Evolutionary conservation across 768 basidiomycete species (phyloP), one percentile per base, ranked within the genome.

Genomic region (Candolleomyces efflorescens): DNA sequence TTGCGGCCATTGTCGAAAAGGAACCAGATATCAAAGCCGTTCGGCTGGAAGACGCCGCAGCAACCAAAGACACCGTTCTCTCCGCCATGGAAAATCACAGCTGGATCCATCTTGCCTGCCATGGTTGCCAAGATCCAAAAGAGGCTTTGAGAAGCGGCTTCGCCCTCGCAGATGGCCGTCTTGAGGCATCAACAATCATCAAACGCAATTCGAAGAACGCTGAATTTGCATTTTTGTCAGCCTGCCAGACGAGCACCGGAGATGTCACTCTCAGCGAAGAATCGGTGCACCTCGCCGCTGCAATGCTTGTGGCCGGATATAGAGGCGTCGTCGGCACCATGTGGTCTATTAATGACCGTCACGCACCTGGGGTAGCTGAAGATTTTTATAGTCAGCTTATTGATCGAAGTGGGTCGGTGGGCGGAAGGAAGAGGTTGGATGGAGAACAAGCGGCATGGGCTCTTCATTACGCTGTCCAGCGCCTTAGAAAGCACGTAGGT

Each of bases 161-260:
- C 23, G 50, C 61, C 39, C 58, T 72, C 26, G 47, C 12, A 67
- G n/a, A 65, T 23, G 62, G 64, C 1, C 45, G 44, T 20, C 59
- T 68, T 12, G 60, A 52, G 63, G 55, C n/a, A 65, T 0, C 44
- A 23, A 12, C 23, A 17, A 22, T 59, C 64, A 3, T 62, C 60
- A 9, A 32, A 51, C 23, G 53, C 23, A 26, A 48, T 22, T 37
- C 65, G 5, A n/a, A 43, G 3, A 45, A 57, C 20, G 57, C 64
- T 6, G 63, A 66, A 22, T 62, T 77, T 27, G 78, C 75, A 0
- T 71, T 74, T 58, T 63, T 78, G 1, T 75, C 76, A 0, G 76
- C 78, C 0, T 78, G 78, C 53, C 65, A 78, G 49, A 78, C 74
- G 3, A 68, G 71, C 1, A 63, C 58, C 13, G 71, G 74, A 0